Evolutionary conservation across 495 filamentous ascomycete genomes (phyloP), one percentile per base, ranked within the genome.

Genomic region (Entonaema liquescens): DNA sequence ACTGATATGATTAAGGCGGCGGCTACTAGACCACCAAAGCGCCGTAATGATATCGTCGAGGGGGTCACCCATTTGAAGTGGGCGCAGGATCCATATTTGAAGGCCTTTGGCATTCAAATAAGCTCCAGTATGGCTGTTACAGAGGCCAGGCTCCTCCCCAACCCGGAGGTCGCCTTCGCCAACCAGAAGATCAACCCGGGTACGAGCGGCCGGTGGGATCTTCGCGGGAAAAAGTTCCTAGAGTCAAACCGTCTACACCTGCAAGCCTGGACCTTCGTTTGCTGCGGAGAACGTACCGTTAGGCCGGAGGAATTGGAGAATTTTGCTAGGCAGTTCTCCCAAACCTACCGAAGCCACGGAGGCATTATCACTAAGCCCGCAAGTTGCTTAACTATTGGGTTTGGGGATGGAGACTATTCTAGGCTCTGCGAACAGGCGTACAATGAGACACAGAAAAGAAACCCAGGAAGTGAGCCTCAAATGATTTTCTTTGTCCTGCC

Each of bases 1-100:
- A 76, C 85, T 0, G 74, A 86, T 8, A 98, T 99, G 95, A 97
- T 99, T 79, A 93, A 90, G 75, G 93, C 92, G 77, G 93, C 94
- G 2, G 86, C 87, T 0, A 82, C 84, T 59, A 84, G 87, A 2
- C 95, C 95, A 0, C 44, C 67, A 0, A 72, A 88, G 26, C 92
- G 95, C 19, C 83, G 87, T 72, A 57, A 71, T 0, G 83, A 89
- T 13, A 91, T 98, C 58, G 67, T 84, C 31, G 76, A 85, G n/a
- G 90, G 90, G 21, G 85, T 96, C 19, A 68, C 77, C 0, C 84
- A 90, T 68, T 84, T 98, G 0, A 78, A 89, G 26, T 95, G 93
- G 87, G 67, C 67, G 0, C 74, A 85, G 0, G 95, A 99, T 67
- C 85, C 82, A 0, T 86, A 91, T 55, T 82, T 97, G 1, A 75